A percentile compares a stretch with the other conserved stretches of the same genome.
These are phyloP conservation scores for Scenedesmus sp. DNA, from an alignment of 163 green algal species.

Conservation along the genomic window DNA sequence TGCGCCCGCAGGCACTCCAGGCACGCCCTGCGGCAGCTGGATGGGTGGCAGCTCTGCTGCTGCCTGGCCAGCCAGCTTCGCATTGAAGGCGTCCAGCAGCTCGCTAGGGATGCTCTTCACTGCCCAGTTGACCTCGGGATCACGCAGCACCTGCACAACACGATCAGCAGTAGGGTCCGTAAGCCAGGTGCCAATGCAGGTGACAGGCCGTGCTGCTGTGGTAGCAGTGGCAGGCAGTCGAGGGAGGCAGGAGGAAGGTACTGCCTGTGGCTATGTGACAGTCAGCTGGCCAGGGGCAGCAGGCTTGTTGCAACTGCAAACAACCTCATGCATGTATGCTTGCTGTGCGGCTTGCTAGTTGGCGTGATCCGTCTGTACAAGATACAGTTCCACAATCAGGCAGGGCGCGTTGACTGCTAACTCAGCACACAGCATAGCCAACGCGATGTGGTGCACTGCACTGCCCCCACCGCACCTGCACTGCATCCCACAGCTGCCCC, in stretches of 20 bases:
- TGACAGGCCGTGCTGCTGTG: not conserved
- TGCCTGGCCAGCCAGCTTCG: slow-evolving; percentile 59
- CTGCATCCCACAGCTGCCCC: slow-evolving; percentile 66
- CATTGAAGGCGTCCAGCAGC: slow-evolving; percentile 59
- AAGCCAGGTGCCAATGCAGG: not conserved
- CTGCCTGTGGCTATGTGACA: not conserved
- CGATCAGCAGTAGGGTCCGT: not conserved
- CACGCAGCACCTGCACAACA: slow-evolving; percentile 17
- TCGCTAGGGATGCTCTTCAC: not conserved
- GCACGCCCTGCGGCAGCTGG: slow-evolving; percentile 40
- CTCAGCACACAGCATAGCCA: not conserved
- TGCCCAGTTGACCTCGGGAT: slow-evolving; percentile 33
- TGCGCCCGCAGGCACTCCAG: not conserved
- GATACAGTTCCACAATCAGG: not conserved
- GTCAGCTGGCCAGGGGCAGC: not conserved
- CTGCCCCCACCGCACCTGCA: slow-evolving; percentile 43
- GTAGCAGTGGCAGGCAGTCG: not conserved
- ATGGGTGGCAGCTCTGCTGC: slow-evolving; percentile 67
- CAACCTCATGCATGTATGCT: not conserved
- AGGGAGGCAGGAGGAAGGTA: not conserved
- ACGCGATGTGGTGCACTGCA: not conserved
- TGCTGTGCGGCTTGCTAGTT: not conserved
- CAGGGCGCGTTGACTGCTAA: not conserved
- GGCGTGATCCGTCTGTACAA: not conserved
- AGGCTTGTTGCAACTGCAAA: too few relatives aligned